Evolutionary conservation across 495 filamentous ascomycete genomes (phyloP), one percentile per base, ranked within the genome.

Genomic region (Pseudotulostoma volvatum): DNA sequence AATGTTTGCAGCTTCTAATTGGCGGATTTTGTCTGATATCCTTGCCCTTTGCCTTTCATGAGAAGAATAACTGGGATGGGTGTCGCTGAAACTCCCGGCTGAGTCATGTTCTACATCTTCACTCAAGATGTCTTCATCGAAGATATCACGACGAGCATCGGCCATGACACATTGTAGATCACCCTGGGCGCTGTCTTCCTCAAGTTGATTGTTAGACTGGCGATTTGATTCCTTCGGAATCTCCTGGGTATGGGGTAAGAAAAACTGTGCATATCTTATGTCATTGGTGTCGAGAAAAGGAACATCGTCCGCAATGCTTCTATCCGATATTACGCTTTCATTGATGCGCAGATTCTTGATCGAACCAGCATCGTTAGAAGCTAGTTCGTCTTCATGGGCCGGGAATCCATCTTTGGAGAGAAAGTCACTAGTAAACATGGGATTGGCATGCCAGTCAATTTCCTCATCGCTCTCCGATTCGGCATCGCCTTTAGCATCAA

Each of bases 221-320:
- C 60, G 66, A 43, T 71, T 72, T 33, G 69, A 63, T 17, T 63
- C 63, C 55, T 86, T 92, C n/a, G n/a, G n/a, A 11, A 5, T 5
- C 5, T 5, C 11, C 36, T 73, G 71, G 13, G 77, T 69, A 7
- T 84, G 86, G 20, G 84, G 84, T 1, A 77, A 81, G 52, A 93
- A 95, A 66, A 93, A 93, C 55, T 93, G 84, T 32, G 76, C 73
- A 54, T 93, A 93, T 55, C 73, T 78, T 47, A 93, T 69, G 43
- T 85, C 76, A 44, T 88, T 92, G 14, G 87, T 85, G 48, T 88
- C 85, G n/a, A 62, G 51, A 3, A 44, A 54, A 45, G 41, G 53
- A 9, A 47, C 59, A 42, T 71, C 66, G 44, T 77, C 69, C 44
- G 70, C 66, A 48, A 85, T 69, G 5, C 5, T 5, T 28, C 5